phyloP scores from a whole-genome alignment of 805 yeast genomes.

The Cyberlindnera petersonii region DNA sequence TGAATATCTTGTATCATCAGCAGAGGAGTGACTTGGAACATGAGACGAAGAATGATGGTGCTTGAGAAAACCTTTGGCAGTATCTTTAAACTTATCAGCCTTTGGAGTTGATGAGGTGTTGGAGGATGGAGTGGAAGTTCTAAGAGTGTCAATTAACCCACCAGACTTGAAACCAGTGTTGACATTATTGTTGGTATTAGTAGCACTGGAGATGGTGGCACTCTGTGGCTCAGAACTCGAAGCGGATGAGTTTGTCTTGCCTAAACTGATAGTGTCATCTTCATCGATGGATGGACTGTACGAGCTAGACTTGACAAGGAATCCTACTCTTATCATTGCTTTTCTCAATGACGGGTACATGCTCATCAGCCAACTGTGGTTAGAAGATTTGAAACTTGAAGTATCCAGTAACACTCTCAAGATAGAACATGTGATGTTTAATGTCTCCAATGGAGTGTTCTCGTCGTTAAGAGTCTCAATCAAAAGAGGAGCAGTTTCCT shows the following conservation, averaged over 20 bases:
- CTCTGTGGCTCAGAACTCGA: constrained; percentile 18
- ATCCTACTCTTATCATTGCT: constrained; percentile 22
- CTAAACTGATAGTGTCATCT: constrained; percentile 16
- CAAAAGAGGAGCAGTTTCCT: constrained; percentile 19
- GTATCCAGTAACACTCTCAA: constrained; percentile 32
- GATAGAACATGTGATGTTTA: constrained; percentile 35
- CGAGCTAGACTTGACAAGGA: constrained; percentile 19
- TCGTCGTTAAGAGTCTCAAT: constrained; percentile 29
- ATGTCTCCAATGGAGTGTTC: constrained; percentile 28
- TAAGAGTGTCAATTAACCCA: constrained; percentile 8
- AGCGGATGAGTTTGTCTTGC: constrained; percentile 17
- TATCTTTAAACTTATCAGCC: constrained; percentile 25
- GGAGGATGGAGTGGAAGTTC: constrained; percentile 22
- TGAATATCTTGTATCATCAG: constrained; percentile 18
- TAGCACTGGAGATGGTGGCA: too few species aligned
- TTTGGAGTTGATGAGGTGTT: constrained; percentile 21
- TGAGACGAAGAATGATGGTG: constrained; percentile 22
- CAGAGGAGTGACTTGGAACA: constrained; percentile 8
- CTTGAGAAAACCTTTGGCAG: constrained; percentile 25
- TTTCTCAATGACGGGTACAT: constrained; percentile 32
- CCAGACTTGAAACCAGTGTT: neutral
- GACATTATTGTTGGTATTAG: too few species aligned
- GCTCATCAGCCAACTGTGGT: constrained; percentile 25
- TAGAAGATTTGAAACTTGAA: constrained; percentile 27
- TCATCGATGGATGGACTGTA: constrained; percentile 20